A percentile compares a stretch with the other conserved stretches of the same genome.
phyloP scores from a whole-genome alignment of 2,329 filamentous ascomycete genomes.

The Falciphora oryzae region DNA sequence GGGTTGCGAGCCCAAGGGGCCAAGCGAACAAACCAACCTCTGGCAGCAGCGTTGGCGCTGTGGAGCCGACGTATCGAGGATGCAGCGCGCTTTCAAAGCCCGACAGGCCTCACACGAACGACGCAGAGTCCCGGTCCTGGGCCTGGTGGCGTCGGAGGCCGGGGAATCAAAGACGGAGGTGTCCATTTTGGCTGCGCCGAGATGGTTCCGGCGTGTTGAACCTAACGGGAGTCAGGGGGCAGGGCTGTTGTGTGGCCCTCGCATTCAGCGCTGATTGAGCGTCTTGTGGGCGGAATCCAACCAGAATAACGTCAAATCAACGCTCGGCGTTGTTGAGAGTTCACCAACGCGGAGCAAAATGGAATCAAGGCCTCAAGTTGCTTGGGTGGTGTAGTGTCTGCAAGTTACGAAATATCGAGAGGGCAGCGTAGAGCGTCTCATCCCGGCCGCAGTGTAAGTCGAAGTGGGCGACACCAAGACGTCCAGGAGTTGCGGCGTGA shows the following conservation, averaged over 20 bases:
- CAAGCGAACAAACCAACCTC: slow-evolving; percentile 11
- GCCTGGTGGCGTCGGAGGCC: slow-evolving; percentile 5
- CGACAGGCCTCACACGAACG: slow-evolving; percentile 20
- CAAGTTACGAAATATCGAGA: not conserved
- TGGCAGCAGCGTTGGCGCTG: slow-evolving; percentile 15
- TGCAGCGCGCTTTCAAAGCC: slow-evolving; percentile 18
- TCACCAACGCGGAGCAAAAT: not conserved
- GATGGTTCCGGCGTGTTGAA: not conserved
- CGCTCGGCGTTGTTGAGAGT: not conserved
- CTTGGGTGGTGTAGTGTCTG: not conserved
- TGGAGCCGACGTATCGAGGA: slow-evolving; percentile 11
- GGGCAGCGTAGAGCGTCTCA: not conserved
- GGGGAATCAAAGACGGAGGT: not conserved
- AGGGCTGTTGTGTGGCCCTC: too few species aligned
- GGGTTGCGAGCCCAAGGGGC: not conserved
- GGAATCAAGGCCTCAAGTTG: not conserved
- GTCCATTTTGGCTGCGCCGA: not conserved
- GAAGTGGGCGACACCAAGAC: not conserved
- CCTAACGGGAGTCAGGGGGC: too few species aligned
- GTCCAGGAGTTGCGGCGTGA: slow-evolving; percentile 10
- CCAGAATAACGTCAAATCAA: not conserved
- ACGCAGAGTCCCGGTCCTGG: slow-evolving; percentile 16
- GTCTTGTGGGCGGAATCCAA: not conserved
- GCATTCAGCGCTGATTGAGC: too few species aligned
- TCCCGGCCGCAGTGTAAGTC: not conserved